phyloP scores from a whole-genome alignment of 352 stramenopile species.

The Pythium utonaiense region DNA sequence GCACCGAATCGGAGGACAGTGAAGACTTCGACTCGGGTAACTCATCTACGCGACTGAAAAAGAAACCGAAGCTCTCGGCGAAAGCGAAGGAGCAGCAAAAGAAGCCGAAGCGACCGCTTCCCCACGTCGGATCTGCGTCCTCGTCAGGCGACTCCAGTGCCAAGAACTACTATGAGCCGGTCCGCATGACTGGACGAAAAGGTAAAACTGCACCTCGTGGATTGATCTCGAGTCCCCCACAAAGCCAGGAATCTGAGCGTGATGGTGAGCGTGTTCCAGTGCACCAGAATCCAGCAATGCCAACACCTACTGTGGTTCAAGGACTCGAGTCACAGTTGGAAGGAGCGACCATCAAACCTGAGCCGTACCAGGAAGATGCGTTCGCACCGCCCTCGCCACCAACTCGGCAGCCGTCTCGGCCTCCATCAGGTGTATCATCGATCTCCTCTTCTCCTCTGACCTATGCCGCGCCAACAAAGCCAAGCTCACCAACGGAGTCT shows the following conservation, averaged over 20 bases:
- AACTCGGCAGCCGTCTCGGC: neutral
- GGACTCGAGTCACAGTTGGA: neutral
- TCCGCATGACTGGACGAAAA: neutral
- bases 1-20: neutral
- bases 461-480: neutral
- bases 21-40: neutral
- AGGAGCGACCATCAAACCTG: neutral
- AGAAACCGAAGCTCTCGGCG: conserved; percentile 16
- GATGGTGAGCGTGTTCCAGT: no score
- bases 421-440: conserved; percentile 1
- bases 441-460: conserved; percentile 3
- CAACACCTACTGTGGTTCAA: neutral
- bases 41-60: neutral
- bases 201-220: conserved; percentile 8
- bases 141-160: neutral
- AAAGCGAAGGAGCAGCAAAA: conserved; percentile 7
- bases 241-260: no score
- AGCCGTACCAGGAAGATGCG: neutral
- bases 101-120: no score
- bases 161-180: neutral
- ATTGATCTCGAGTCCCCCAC: conserved; percentile 1
- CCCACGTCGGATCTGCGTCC: no score
- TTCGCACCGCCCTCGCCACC: neutral
- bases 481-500: neutral
- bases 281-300: neutral